These are phyloP conservation scores for Cystobasidium tubakii DNA, from an alignment of 768 basidiomycete species.

Conservation along the genomic window DNA sequence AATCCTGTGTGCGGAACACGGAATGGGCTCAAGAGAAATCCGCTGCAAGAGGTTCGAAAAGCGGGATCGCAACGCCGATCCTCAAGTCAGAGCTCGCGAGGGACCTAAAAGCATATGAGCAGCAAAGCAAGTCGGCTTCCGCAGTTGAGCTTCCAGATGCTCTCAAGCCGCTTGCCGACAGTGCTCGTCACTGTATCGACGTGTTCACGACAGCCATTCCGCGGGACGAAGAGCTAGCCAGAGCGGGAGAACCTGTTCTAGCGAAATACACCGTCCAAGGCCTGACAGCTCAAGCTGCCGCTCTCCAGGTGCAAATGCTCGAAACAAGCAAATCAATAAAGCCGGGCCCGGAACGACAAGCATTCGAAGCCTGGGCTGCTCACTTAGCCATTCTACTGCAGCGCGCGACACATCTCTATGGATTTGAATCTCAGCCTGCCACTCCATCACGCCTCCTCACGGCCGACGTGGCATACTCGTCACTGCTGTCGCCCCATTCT, in stretches of 20 bases:
- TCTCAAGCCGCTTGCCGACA: background rate
- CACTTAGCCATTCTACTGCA: background rate
- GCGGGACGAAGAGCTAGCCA: background rate
- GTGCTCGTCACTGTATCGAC: background rate
- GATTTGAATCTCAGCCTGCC: background rate
- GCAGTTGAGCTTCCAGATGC: constrained; percentile 13
- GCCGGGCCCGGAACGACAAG: background rate
- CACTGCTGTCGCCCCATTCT: constrained; percentile 8
- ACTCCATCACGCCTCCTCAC: background rate
- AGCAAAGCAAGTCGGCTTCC: constrained; percentile 1
- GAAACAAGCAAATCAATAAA: constrained; percentile 49
- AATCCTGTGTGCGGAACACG: constrained; percentile 85
- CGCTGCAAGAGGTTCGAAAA: constrained; percentile 49
- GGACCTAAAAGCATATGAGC: constrained; percentile 49
- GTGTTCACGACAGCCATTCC: background rate
- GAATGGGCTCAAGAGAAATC: constrained; percentile 59
- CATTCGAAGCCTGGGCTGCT: background rate
- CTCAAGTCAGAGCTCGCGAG: constrained; percentile 49
- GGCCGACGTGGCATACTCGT: background rate
- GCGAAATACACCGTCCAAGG: background rate
- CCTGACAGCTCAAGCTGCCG: constrained; percentile 47
- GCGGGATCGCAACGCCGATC: constrained; percentile 51
- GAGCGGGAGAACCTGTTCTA: background rate
- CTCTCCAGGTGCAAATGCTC: constrained; percentile 56
- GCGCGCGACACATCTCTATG: background rate